Evolutionary conservation across 1,284 basidiomycete species (phyloP), one percentile per base, ranked within the genome.

Genomic region (Trichosporon sp.): DNA sequence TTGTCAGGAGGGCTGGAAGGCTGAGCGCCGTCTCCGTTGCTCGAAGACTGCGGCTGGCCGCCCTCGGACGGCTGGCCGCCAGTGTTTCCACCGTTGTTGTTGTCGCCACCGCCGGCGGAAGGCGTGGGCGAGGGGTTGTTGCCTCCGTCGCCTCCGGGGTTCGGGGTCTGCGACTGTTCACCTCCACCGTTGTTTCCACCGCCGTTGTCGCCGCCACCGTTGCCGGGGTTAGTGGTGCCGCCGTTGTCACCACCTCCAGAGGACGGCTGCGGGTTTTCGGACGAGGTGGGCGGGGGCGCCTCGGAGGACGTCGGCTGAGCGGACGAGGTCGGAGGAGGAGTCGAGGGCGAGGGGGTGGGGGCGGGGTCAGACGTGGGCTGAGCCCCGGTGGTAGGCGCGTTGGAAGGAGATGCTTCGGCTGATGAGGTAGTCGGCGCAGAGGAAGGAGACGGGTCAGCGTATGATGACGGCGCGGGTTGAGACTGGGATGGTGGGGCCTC

Each of bases 311-410:
- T 56, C 32, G 70, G 35, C 38, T 47, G n/a, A 32, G 35, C 29
- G 23, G 34, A 25, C n/a, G 65, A 29, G n/a, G 63, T 21, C 13
- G 60, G 32, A 18, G 65, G 27, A 47, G 32, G 31, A 3, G 12
- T 27, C 56, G 29, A 68, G 70, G 62, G 75, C 74, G 4, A 69
- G 70, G 68, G 68, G 72, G 62, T 64, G 63, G 18, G 73, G 5
- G 65, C 32, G 23, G 51, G 34, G 21, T 51, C 47, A 51, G 47
- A 8, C 8, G 47, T 51, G 12, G 47, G 47, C 47, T 51, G 47
- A 25, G 47, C 7, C 47, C 21, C 23, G 21, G 47, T 23, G 47
- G 38, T 42, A 42, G 65, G 34, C 9, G 62, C 34, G 7, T 31
- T 15, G 13, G 62, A 42, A n/a, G 34, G 34, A 15, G 62, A 38